Conservation (phyloP, 306 rosid species). For the Mucuna pruriens region DNA sequence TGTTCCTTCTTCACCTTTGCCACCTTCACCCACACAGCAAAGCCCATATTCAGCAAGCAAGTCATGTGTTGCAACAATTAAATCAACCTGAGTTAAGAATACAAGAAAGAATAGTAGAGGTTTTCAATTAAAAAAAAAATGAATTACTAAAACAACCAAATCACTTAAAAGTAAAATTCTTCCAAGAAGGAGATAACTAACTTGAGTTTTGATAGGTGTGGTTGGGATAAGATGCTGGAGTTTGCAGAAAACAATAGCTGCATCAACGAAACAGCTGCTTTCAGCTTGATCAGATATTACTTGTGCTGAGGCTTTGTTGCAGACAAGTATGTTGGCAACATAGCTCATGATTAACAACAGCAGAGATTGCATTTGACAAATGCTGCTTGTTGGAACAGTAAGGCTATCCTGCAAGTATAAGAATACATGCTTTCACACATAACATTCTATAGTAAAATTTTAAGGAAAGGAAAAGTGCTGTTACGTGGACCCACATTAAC, state of each 20-base stretch:
- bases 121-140: slow-evolving; percentile 30
- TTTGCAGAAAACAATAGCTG: slow-evolving; percentile 88
- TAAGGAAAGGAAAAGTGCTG: not conserved
- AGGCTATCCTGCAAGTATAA: slow-evolving; percentile 65
- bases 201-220: slow-evolving; percentile 76
- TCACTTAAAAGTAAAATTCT: slow-evolving; percentile 35
- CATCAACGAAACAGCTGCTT: slow-evolving; percentile 80
- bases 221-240: slow-evolving; percentile 79
- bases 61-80: slow-evolving; percentile 93
- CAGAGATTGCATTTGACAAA: slow-evolving; percentile 79
- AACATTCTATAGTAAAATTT: not conserved
- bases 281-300: slow-evolving; percentile 65
- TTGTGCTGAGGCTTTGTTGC: slow-evolving; percentile 61
- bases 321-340: slow-evolving; percentile 57
- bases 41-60: slow-evolving; percentile 94
- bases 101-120: slow-evolving; percentile 28
- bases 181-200: slow-evolving; percentile 47
- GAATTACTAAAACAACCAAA: slow-evolving; percentile 33
- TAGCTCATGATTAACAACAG: slow-evolving; percentile 82
- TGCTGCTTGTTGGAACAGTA: slow-evolving; percentile 55
- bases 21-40: slow-evolving; percentile 87
- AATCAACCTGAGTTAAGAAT: slow-evolving; percentile 73
- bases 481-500: slow-evolving; percentile 6
- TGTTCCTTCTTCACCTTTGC: slow-evolving; percentile 84
- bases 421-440: slow-evolving; percentile 38